A percentile compares a stretch with the other conserved stretches of the same genome.
phyloP scores from a whole-genome alignment of 2,329 filamentous ascomycete species.

The Apiospora rasikravindrae region DNA sequence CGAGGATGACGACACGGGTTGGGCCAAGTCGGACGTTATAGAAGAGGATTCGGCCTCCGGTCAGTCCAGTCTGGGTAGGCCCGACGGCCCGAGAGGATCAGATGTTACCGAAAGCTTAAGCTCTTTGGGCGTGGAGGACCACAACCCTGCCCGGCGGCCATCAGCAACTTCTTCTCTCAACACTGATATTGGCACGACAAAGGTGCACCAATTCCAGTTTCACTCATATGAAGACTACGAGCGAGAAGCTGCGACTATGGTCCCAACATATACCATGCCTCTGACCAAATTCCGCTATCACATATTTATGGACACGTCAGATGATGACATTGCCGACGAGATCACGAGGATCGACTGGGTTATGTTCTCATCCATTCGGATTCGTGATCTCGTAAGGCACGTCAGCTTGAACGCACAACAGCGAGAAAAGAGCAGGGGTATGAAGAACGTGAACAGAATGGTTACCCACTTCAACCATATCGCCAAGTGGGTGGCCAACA shows the following conservation, averaged over 20 bases:
- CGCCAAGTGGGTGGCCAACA: conserved; percentile 81
- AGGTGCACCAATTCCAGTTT: conserved; percentile 57
- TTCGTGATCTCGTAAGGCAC: conserved; percentile 90
- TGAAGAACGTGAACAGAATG: conserved; percentile 92
- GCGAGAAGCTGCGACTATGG: conserved; percentile 73
- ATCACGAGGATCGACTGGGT: conserved; percentile 97
- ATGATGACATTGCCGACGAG: conserved; percentile 87
- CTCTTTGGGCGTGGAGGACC: conserved; percentile 54
- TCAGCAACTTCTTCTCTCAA: conserved; percentile 53
- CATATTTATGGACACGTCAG: conserved; percentile 83
- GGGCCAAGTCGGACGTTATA: conserved; percentile 82
- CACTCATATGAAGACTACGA: conserved; percentile 80
- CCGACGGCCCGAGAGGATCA: conserved; percentile 27
- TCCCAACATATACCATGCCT: conserved; percentile 70
- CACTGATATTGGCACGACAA: conserved; percentile 43
- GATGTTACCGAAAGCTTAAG: conserved; percentile 53
- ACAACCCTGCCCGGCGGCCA: conserved; percentile 41
- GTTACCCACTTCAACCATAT: conserved; percentile 90
- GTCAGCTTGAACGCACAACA: conserved; percentile 76
- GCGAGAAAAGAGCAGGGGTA: conserved; percentile 75
- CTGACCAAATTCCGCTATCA: conserved; percentile 89
- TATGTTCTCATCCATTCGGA: conserved; percentile 94
- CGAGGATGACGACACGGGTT: conserved; percentile 90
- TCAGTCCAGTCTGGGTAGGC: conserved; percentile 29
- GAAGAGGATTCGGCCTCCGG: conserved; percentile 34